A percentile compares a stretch with the other conserved stretches of the same genome.
phyloP scores from a whole-genome alignment of 2,329 filamentous ascomycete genomes.

The Aspergillus neotritici region DNA sequence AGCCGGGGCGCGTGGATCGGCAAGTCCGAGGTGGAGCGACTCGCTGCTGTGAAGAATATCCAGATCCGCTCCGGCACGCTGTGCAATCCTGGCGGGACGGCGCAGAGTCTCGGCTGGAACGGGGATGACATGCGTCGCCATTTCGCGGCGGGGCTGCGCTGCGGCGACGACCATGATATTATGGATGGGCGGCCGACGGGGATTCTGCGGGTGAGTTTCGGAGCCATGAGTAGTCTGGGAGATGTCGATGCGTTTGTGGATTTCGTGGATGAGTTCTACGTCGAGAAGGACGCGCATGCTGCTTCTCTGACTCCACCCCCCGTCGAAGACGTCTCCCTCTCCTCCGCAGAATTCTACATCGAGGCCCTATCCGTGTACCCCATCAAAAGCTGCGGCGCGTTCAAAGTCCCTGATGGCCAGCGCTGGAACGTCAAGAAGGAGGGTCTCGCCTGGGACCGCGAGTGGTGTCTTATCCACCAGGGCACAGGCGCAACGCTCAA shows the following conservation, averaged over 20 bases:
- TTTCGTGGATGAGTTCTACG: constrained; percentile 68
- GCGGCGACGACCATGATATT: constrained; percentile 75
- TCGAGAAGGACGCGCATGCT: constrained; percentile 29
- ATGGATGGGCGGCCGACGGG: constrained; percentile 82
- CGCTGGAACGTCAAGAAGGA: constrained; percentile 74
- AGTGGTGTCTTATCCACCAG: constrained; percentile 90
- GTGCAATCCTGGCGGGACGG: constrained; percentile 86
- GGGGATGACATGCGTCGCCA: constrained; percentile 80
- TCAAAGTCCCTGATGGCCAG: constrained; percentile 56
- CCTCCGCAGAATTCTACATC: constrained; percentile 44
- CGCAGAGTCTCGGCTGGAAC: constrained; percentile 63
- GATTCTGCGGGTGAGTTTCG: constrained; percentile 76
- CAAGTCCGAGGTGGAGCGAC: constrained; percentile 78
- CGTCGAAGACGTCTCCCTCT: constrained; percentile 3
- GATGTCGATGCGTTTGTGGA: constrained; percentile 68
- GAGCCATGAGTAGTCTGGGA: constrained; percentile 75
- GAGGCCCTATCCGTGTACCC: constrained; percentile 72
- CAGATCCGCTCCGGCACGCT: constrained; percentile 83
- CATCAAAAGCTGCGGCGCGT: constrained; percentile 89
- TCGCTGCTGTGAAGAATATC: constrained; percentile 70
- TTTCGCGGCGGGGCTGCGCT: constrained; percentile 78
- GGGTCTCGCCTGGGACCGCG: constrained; percentile 87
- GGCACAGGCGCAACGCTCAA: constrained; percentile 78
- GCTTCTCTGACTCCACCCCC: constrained; percentile 15
- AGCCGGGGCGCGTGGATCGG: constrained; percentile 68